These are phyloP conservation scores for Vigna radiata DNA, from an alignment of 306 rosid genomes.

Conservation along the genomic window DNA sequence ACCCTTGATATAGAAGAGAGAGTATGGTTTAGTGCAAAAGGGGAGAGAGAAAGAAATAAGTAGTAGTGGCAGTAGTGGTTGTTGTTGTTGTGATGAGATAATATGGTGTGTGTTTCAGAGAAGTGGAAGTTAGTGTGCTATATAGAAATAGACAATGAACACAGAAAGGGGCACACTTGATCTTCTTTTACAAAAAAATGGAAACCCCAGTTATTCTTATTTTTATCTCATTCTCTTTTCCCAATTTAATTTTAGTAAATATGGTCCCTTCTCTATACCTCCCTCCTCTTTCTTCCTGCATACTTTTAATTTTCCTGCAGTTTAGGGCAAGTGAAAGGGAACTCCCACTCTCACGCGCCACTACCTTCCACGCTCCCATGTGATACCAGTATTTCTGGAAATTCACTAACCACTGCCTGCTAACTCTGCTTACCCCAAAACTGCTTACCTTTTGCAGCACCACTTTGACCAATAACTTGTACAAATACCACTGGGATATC, in stretches of 20 bases:
- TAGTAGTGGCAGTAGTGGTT: background rate
- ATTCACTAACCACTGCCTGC: conserved; percentile 47
- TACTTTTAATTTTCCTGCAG: conserved; percentile 28
- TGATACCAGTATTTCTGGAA: conserved; percentile 47
- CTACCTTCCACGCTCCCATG: conserved; percentile 46
- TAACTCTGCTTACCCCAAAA: conserved; percentile 49
- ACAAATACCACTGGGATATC: background rate
- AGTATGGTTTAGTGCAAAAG: conserved; percentile 35
- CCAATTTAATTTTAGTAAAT: conserved; percentile 49
- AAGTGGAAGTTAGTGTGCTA: conserved; percentile 60
- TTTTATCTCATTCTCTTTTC: conserved; percentile 50
- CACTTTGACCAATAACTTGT: conserved; percentile 43
- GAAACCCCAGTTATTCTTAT: conserved; percentile 55
- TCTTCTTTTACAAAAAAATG: conserved; percentile 56
- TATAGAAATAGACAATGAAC: conserved; percentile 53
- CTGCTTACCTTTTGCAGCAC: conserved; percentile 20
- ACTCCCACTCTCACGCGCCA: conserved; percentile 31
- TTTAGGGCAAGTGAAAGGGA: conserved; percentile 45
- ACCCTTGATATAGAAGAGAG: conserved; percentile 27
- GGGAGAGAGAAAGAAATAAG: background rate
- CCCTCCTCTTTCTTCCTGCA: background rate
- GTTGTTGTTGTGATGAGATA: conserved; percentile 32
- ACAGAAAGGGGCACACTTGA: conserved; percentile 52
- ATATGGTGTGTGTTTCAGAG: conserved; percentile 42
- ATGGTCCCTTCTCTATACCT: conserved; percentile 2